Conservation (phyloP, 176 grass and related monocot species). For the Ampelocalamus luodianensis region DNA sequence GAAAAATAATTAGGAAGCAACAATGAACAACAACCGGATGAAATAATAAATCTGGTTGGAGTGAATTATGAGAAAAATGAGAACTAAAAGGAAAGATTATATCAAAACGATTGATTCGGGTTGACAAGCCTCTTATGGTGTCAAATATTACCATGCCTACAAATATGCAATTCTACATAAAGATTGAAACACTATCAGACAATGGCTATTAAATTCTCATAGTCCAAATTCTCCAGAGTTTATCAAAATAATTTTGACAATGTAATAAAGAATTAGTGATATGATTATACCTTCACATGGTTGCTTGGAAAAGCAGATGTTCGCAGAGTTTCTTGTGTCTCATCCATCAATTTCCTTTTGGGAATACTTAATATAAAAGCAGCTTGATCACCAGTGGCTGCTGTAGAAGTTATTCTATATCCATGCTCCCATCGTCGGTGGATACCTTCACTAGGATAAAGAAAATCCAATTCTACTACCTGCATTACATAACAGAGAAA, state of each 20-base stretch:
- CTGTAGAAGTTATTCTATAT: slow-evolving; percentile 93
- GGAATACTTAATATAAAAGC: slow-evolving; percentile 95
- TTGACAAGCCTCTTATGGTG: neutral
- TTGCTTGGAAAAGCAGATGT: slow-evolving; percentile 97
- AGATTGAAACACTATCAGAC: neutral
- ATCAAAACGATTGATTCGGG: neutral
- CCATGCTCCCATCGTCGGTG: slow-evolving; percentile 91
- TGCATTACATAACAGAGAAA: slow-evolving; percentile 44
- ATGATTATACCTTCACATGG: slow-evolving; percentile 87
- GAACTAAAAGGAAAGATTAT: neutral
- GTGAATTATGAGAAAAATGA: slow-evolving; percentile 2
- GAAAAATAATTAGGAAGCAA: neutral
- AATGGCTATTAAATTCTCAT: neutral
- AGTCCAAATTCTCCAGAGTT: neutral
- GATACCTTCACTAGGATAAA: slow-evolving; percentile 98
- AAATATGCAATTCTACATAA: neutral
- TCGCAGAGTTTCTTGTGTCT: slow-evolving; percentile 96
- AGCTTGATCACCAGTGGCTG: slow-evolving; percentile 93
- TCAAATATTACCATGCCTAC: neutral
- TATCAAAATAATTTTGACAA: neutral
- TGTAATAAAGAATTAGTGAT: slow-evolving; percentile 5
- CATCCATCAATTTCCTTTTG: slow-evolving; percentile 86
- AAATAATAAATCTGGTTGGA: neutral
- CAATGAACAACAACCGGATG: no score
- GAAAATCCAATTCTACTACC: slow-evolving; percentile 99